Base-by-base conservation (phyloP, 345 rosid genomes). In the Salix viminalis region DNA sequence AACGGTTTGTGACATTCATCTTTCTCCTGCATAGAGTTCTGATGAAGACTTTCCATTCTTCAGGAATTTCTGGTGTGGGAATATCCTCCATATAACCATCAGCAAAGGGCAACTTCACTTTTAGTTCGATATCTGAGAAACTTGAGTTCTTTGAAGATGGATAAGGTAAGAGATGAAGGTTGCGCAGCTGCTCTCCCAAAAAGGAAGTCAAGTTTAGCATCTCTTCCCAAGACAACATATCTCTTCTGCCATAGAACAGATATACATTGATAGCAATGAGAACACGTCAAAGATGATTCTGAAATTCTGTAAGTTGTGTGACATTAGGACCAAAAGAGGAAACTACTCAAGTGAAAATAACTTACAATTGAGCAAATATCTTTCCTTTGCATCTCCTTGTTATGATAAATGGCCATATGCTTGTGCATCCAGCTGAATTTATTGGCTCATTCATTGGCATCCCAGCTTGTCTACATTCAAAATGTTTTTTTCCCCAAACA, bases 351-450 rank as follows among this genome's bases (percentile, higher is more conserved):
- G 30, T 50, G 30, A 73, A 61, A 69, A 66, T 42, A 71, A 86
- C 99, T 89, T 85, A 95, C 99, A 95, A 24, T 65, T 90, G 87
- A 67, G 92, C 95, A 88, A 86, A 91, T 70, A 92, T 92, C 84
- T 92, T 90, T 73, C 99, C 99, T 75, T 87, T 89, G 90, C 99
- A 95, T 82, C 94, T 86, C 84, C 83, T 91, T 39, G 94, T 95
- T 82, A 95, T 89, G 48, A 92, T 84, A 79, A 85, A 92, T 34
- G 97, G 99, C 96, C 97, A 95, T 78, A 93, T 83, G 56, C 78
- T 76, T 37, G 88, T 75, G 79, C 86, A 76, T 52, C 78, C 82
- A 74, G 85, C 75, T 58, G 88, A 78, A 76, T 81, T 71, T 50
- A 69, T 67, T 70, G 81, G 77, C 69, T 85, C 88, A 15, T 73